Percentiles rank a stretch among this genome's conserved stretches.
Evolutionary conservation across 164 flowering plant genomes (phyloP).

Genomic region (Tetrastigma voinierianum): DNA sequence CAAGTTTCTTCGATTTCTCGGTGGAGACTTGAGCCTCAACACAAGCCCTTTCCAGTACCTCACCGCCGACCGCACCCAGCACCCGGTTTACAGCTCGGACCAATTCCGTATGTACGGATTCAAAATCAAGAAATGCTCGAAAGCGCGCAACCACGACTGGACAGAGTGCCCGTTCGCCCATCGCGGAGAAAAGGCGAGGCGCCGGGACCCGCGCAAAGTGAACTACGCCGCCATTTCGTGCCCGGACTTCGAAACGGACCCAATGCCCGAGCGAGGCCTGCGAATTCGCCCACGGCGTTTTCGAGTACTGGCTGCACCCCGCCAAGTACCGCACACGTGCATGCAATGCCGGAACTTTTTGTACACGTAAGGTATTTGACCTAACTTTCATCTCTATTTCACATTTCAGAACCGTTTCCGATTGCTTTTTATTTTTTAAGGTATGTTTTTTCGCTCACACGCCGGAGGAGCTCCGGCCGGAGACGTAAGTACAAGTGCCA

Average conservation of each 20-base stretch:
- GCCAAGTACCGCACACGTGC: conserved; percentile 53
- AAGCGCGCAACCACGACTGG: conserved; percentile 52
- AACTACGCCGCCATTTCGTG: conserved; percentile 38
- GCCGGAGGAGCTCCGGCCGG: conserved; percentile 41
- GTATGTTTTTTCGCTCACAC: conserved; percentile 74
- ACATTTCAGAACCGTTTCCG: too few species aligned
- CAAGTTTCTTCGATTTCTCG: conserved; percentile 3
- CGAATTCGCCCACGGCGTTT: conserved; percentile 56
- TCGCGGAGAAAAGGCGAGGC: conserved; percentile 52
- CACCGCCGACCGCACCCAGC: conserved; percentile 5
- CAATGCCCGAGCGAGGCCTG: conserved; percentile 46
- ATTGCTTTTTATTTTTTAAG: conserved; percentile 1
- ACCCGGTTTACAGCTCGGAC: conserved; percentile 26
- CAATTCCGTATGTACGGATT: conserved; percentile 51
- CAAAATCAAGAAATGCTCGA: conserved; percentile 43
- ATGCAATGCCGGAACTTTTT: conserved; percentile 47
- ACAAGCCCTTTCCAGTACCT: not conserved
- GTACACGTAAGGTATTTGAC: conserved; percentile 38
- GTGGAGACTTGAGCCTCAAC: not conserved
- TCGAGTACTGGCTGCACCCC: conserved; percentile 74
- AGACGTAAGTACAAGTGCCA: conserved; percentile 11
- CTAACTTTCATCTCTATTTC: too few species aligned
- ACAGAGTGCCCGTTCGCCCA: conserved; percentile 60
- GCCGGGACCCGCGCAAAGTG: conserved; percentile 45
- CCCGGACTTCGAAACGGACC: conserved; percentile 31